phyloP scores from a whole-genome alignment of 2,329 filamentous ascomycete genomes.

The Colletotrichum sp. region DNA sequence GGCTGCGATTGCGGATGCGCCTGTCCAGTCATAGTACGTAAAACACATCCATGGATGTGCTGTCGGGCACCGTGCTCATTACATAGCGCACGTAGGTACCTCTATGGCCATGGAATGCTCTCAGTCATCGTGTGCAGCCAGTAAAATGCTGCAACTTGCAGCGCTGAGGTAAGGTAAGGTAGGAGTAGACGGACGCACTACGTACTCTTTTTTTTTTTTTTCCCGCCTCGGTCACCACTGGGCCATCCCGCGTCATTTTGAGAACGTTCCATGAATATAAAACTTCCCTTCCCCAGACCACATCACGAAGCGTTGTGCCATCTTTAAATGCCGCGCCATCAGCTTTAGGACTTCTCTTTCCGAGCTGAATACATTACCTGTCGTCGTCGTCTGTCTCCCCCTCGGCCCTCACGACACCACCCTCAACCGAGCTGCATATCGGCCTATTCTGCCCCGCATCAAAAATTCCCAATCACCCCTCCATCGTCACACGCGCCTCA shows the following conservation, averaged over 20 bases:
- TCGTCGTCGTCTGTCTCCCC: background rate
- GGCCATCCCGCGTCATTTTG: conserved; percentile 9
- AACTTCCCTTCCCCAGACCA: background rate
- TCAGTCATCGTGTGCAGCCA: background rate
- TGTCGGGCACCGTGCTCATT: background rate
- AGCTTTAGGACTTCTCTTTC: background rate
- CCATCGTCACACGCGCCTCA: background rate
- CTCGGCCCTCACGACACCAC: background rate
- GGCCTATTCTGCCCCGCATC: background rate
- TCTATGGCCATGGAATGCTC: background rate
- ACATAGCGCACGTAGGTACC: background rate
- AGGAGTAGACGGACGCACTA: background rate
- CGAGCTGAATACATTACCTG: background rate
- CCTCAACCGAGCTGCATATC: background rate
- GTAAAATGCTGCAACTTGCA: background rate
- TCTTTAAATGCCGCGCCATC: background rate
- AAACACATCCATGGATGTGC: background rate
- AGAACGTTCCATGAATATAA: background rate
- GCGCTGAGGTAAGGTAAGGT: background rate
- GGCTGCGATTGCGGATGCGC: background rate
- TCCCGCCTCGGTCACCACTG: background rate
- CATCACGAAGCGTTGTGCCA: background rate
- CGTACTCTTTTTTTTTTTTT: background rate
- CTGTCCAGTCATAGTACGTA: background rate
- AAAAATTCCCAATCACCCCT: conserved; percentile 7